Evolutionary conservation across 2,329 filamentous ascomycete genomes (phyloP).

Genomic region (Cyclaneusma minus): DNA sequence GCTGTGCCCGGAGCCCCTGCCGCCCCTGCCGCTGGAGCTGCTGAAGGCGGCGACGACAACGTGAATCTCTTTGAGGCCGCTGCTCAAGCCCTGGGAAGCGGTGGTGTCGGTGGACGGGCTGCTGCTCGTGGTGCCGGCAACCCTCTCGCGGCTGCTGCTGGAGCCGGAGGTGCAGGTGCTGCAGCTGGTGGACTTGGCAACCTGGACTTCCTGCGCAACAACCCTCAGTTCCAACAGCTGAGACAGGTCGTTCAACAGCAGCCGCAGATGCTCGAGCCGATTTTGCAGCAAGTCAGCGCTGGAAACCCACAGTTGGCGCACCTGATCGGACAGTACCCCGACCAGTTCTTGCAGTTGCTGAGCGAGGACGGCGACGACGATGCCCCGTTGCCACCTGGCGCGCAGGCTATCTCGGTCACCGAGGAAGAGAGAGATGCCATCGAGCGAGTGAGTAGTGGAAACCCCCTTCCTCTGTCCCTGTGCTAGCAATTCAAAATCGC

Average conservation of each 20-base stretch:
- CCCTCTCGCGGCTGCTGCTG: conserved; percentile 33
- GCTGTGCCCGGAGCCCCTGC: conserved; percentile 23
- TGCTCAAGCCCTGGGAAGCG: conserved; percentile 48
- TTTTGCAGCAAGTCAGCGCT: conserved; percentile 86
- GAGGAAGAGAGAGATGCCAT: conserved; percentile 96
- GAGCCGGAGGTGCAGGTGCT: conserved; percentile 28
- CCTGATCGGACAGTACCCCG: conserved; percentile 80
- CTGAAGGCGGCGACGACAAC: conserved; percentile 45
- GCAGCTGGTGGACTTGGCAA: conserved; percentile 48
- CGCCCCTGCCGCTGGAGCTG: conserved; percentile 25
- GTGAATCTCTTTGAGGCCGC: conserved; percentile 91
- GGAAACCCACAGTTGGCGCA: conserved; percentile 91
- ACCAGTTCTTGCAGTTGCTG: conserved; percentile 81
- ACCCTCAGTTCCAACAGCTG: conserved; percentile 94
- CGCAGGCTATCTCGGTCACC: conserved; percentile 80
- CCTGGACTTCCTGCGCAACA: conserved; percentile 86
- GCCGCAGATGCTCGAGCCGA: conserved; percentile 96
- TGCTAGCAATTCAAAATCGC: conserved; percentile 8
- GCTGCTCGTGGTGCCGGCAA: conserved; percentile 27
- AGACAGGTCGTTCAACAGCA: conserved; percentile 95
- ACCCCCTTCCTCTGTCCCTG: conserved; percentile 2
- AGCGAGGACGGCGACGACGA: conserved; percentile 81
- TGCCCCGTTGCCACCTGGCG: conserved; percentile 70
- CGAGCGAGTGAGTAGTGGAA: conserved; percentile 56
- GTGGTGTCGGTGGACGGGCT: conserved; percentile 25